phyloP scores from a whole-genome alignment of 768 basidiomycete species.

The Boletus reticuloceps region DNA sequence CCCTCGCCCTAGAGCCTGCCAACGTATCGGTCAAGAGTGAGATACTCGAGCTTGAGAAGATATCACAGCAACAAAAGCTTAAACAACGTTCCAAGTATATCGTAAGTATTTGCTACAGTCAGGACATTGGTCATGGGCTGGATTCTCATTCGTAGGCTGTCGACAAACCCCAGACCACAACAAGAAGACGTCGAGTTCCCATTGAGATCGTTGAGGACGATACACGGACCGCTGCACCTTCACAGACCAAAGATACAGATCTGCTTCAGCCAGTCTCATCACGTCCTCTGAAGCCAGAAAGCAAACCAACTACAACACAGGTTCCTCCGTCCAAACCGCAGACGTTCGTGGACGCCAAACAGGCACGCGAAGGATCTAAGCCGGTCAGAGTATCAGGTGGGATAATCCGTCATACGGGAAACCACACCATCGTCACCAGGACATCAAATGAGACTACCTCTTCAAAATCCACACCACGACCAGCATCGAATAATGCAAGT shows the following conservation, averaged over 20 bases:
- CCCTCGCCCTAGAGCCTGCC: constrained; percentile 58
- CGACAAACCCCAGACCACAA: constrained; percentile 8
- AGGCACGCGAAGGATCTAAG: constrained; percentile 47
- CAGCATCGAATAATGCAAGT: constrained; percentile 1
- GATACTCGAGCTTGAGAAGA: constrained; percentile 46
- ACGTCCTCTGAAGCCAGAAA: constrained; percentile 27
- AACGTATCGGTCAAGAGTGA: constrained; percentile 67
- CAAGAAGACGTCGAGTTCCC: constrained; percentile 58
- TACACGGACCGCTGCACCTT: neutral
- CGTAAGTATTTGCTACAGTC: constrained; percentile 11
- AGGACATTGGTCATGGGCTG: neutral
- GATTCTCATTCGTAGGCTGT: constrained; percentile 11
- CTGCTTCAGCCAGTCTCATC: constrained; percentile 42
- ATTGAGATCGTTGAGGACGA: constrained; percentile 53
- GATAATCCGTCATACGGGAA: constrained; percentile 65
- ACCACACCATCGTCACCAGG: constrained; percentile 53
- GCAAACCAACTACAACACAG: constrained; percentile 1
- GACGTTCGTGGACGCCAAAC: constrained; percentile 60
- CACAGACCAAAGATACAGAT: constrained; percentile 14
- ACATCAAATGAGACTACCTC: constrained; percentile 17
- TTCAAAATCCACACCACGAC: neutral
- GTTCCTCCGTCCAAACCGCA: constrained; percentile 15
- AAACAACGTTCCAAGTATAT: constrained; percentile 35
- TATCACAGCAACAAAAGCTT: constrained; percentile 32
- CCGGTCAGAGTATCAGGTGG: constrained; percentile 60